Conservation (phyloP, 306 rosid genomes). For the Glycine soja region DNA sequence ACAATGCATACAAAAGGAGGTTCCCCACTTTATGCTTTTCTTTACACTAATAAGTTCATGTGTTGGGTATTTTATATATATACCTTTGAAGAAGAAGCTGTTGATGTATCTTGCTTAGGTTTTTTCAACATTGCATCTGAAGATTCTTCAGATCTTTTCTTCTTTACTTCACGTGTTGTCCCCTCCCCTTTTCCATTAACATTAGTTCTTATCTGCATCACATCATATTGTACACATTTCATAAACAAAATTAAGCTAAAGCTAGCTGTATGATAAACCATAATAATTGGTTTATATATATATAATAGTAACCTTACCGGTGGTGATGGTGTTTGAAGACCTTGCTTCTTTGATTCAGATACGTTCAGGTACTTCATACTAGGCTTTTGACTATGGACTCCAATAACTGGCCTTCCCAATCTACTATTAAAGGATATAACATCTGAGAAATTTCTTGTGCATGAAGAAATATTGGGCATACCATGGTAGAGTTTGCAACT, state of each 20-base stretch:
- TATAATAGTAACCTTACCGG: slow-evolving; percentile 44
- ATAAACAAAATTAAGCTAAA: background rate
- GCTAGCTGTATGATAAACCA: background rate
- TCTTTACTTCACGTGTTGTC: slow-evolving; percentile 69
- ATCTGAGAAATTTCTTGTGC: slow-evolving; percentile 66
- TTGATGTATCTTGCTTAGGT: slow-evolving; percentile 67
- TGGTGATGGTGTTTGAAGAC: slow-evolving; percentile 54
- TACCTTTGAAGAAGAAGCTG: slow-evolving; percentile 77
- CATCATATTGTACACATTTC: background rate
- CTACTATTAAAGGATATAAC: slow-evolving; percentile 68
- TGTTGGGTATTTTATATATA: slow-evolving; percentile 1
- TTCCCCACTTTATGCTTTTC: slow-evolving; percentile 20
- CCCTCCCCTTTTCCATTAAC: slow-evolving; percentile 69
- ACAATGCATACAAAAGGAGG: background rate
- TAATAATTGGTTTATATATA: background rate
- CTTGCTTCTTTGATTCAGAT: slow-evolving; percentile 68
- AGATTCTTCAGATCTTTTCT: slow-evolving; percentile 83
- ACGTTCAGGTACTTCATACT: slow-evolving; percentile 50
- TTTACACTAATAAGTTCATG: slow-evolving; percentile 10
- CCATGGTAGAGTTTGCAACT: slow-evolving; percentile 53
- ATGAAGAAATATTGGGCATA: slow-evolving; percentile 56
- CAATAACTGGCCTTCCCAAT: slow-evolving; percentile 62
- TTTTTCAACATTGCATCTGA: slow-evolving; percentile 72
- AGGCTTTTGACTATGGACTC: slow-evolving; percentile 58
- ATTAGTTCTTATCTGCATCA: slow-evolving; percentile 57